A percentile compares a stretch with the other conserved stretches of the same genome.
These are phyloP conservation scores for Coleophoma crateriformis DNA, from an alignment of 2,329 filamentous ascomycete species.

Conservation along the genomic window DNA sequence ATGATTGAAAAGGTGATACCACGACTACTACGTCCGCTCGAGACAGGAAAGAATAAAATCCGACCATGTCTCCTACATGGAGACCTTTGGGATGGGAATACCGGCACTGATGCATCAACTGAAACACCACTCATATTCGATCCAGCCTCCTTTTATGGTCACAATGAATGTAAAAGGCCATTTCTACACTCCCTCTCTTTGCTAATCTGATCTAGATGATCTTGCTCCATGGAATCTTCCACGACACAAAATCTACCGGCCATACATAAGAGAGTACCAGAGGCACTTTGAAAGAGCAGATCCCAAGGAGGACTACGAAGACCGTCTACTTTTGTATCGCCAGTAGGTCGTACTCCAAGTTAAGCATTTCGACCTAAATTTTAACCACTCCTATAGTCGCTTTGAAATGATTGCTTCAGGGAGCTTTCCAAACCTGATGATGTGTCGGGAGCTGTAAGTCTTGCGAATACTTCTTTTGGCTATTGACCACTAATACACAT, in stretches of 20 bases:
- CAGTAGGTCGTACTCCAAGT: too few species aligned
- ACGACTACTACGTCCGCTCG: slow-evolving; percentile 9
- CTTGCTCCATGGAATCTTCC: not conserved
- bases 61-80: slow-evolving; percentile 14
- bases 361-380: too few species aligned
- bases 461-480: too few species aligned
- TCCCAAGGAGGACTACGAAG: slow-evolving; percentile 5
- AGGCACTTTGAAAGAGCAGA: slow-evolving; percentile 2
- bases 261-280: slow-evolving; percentile 4
- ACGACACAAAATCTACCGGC: slow-evolving; percentile 1
- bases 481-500: too few species aligned
- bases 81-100: slow-evolving; percentile 17
- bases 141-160: slow-evolving; percentile 13
- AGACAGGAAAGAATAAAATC: slow-evolving; percentile 8
- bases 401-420: too few species aligned
- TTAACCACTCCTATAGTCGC: too few species aligned
- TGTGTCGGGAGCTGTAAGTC: too few species aligned
- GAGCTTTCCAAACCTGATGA: too few species aligned
- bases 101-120: slow-evolving; percentile 2
- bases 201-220: slow-evolving; percentile 2
- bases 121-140: slow-evolving; percentile 13
- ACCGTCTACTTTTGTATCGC: not conserved
- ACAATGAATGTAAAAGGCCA: slow-evolving; percentile 22
- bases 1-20: slow-evolving; percentile 13
- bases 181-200: not conserved